Base-by-base conservation (phyloP, 495 filamentous ascomycete species). In the Neurospora terricola region DNA sequence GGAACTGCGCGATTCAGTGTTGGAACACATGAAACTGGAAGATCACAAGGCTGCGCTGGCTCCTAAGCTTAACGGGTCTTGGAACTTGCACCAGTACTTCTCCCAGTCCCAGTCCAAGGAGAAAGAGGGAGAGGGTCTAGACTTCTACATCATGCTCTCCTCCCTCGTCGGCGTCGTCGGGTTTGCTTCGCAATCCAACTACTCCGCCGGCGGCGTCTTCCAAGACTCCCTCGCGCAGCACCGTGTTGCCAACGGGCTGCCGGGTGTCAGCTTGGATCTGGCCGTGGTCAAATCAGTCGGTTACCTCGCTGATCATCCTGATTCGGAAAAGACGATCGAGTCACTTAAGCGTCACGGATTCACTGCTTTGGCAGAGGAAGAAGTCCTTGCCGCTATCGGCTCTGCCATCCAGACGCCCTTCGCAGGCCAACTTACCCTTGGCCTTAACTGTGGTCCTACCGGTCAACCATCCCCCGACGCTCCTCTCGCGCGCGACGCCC, bases 91-190 rank as follows among this genome's bases (percentile, higher is more conserved):
- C 70, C 70, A 79, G 18, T 71, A 69, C n/a, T 79, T 84, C 38
- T 27, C 21, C n/a, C n/a, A n/a, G n/a, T n/a, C n/a, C n/a, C n/a
- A n/a, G n/a, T n/a, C 23, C 4, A 12, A 4, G 10, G 21, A 54
- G 0, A 45, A 43, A 3, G 30, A 34, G 4, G 34, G 34, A 34
- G 34, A 34, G 34, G 34, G 71, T 37, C 79, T 88, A 16, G 84
- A 87, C 76, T 89, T 88, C 80, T 89, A 86, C 81, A 75, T 89
- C 72, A 83, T 89, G 81, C 78, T 88, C 1, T 87, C 84, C 12
- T 89, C 87, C 0, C 72, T 82, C 6, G 71, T 79, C 12, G 83
- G 84, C 16, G 75, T 85, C n/a, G 27, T 80, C 4, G 86, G 86
- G 36, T 79, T 77, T 38, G 74, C 73, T 18, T 81, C 81, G 6